These are phyloP conservation scores for Eimeria praecox DNA, from an alignment of 169 alveolate genomes.

Conservation along the genomic window DNA sequence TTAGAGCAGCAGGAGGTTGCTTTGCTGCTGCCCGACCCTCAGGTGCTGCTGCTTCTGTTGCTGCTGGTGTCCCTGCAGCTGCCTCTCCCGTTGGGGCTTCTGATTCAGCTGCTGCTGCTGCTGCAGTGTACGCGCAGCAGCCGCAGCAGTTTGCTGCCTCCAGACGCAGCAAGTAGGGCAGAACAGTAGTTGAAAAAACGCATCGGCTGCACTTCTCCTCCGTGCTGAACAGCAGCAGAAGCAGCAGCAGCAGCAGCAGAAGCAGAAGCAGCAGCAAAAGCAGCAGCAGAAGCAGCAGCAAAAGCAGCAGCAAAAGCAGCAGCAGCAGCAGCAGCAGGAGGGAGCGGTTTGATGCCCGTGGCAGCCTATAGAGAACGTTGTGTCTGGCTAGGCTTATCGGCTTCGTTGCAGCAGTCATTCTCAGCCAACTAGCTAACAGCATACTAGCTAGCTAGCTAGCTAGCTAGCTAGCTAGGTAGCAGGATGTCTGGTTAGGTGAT, in stretches of 20 bases:
- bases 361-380: not conserved
- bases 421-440: not conserved
- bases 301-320: no score
- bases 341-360: not conserved
- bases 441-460: no score
- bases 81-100: not conserved
- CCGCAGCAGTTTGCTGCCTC: constrained; percentile 68
- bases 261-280: constrained; percentile 37
- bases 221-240: constrained; percentile 42
- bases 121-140: constrained; percentile 20
- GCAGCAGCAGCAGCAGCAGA: constrained; percentile 42
- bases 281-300: constrained; percentile 19
- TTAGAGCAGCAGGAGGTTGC: not conserved
- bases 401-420: not conserved
- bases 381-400: not conserved
- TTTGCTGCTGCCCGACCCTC: not conserved
- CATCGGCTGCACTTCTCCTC: constrained; percentile 64
- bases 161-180: constrained; percentile 46
- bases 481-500: not conserved
- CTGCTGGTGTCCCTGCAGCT: constrained; percentile 5
- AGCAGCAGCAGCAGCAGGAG: constrained; percentile 51
- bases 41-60: not conserved
- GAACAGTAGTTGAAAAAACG: not conserved
- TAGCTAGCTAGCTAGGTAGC: not conserved
- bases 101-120: constrained; percentile 13